Percentiles rank a stretch among this genome's conserved stretches.
Evolutionary conservation across 192 early-diverging fungal species (phyloP).

Genomic region (Coemansia sp.): DNA sequence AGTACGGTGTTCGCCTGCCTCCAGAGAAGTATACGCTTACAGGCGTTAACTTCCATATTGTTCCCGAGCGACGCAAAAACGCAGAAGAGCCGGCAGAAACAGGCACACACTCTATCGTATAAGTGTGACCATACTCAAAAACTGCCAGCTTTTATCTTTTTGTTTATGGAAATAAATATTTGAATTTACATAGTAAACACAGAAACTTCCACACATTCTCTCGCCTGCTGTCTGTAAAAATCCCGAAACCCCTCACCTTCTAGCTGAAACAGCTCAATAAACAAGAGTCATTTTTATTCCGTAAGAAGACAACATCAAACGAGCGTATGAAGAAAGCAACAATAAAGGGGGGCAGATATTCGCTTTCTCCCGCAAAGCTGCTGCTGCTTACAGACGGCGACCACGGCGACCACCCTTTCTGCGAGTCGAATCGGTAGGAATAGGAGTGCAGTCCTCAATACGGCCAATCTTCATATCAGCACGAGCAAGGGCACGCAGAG

Average conservation of each 20-base stretch:
- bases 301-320: not conserved
- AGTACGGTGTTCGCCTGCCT: conserved; percentile 75
- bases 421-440: conserved; percentile 98
- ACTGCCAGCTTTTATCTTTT: too few species aligned
- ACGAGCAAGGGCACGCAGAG: conserved; percentile 98
- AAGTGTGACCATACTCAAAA: too few species aligned
- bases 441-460: conserved; percentile 98
- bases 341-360: not conserved
- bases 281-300: too few species aligned
- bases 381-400: conserved; percentile 82
- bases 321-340: not conserved
- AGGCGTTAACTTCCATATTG: conserved; percentile 75
- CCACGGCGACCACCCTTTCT: conserved; percentile 99
- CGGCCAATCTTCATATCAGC: conserved; percentile 99
- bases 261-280: too few species aligned
- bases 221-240: too few species aligned
- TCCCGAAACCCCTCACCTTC: too few species aligned
- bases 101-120: not conserved
- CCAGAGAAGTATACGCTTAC: conserved; percentile 75
- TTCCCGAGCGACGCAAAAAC: conserved; percentile 56
- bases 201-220: too few species aligned
- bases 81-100: not conserved
- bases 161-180: too few species aligned
- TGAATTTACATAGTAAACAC: too few species aligned
- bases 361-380: not conserved